Evolutionary conservation across 2,329 filamentous ascomycete genomes (phyloP).

Genomic region (Aspergillus japonicus): DNA sequence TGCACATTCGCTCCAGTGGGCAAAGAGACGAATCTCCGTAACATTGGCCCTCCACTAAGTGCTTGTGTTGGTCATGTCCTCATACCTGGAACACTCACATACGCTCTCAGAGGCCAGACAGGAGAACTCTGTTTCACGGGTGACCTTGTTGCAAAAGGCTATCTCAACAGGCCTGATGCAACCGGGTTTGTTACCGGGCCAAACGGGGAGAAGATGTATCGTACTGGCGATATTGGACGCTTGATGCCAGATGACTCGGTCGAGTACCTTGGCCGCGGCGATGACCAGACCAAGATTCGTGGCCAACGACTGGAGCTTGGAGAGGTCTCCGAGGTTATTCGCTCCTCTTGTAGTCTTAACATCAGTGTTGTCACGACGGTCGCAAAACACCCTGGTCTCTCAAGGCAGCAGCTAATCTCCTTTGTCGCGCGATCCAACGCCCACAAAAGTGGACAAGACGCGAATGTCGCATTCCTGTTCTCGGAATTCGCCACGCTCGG

Average conservation of each 20-base stretch:
- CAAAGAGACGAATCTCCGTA: constrained; percentile 26
- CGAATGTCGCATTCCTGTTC: constrained; percentile 17
- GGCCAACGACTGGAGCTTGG: constrained; percentile 77
- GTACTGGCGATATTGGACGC: constrained; percentile 77
- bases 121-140: constrained; percentile 33
- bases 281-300: constrained; percentile 80
- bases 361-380: constrained; percentile 32
- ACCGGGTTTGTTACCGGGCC: constrained; percentile 21
- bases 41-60: constrained; percentile 31
- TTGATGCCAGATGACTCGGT: constrained; percentile 74
- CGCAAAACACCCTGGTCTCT: constrained; percentile 28
- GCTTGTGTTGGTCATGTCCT: constrained; percentile 29
- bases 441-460: constrained; percentile 10
- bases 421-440: constrained; percentile 26
- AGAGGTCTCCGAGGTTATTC: constrained; percentile 58
- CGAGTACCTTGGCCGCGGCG: constrained; percentile 69
- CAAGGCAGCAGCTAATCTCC: constrained; percentile 29
- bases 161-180: constrained; percentile 30
- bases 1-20: constrained; percentile 30
- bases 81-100: constrained; percentile 24
- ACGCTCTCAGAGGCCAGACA: constrained; percentile 26
- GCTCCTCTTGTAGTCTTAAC: constrained; percentile 18
- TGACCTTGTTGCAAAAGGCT: constrained; percentile 29
- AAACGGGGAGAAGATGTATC: constrained; percentile 58
- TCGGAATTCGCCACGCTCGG: constrained; percentile 21